Conservation (phyloP, 225 moss, liverwort and hornwort genomes). For the Ulota crispa region DNA sequence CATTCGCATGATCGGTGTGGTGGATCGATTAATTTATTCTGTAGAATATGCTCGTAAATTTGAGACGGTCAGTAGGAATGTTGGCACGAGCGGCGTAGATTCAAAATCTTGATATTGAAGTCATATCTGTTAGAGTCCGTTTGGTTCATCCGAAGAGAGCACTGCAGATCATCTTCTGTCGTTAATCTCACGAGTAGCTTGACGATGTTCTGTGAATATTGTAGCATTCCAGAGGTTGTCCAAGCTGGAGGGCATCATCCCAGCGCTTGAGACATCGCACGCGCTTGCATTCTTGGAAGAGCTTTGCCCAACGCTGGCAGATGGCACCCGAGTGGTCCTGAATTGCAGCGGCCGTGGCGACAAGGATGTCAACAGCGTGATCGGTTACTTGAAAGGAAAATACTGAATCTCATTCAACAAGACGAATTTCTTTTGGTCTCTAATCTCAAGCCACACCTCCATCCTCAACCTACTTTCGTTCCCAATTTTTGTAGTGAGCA, state of each 20-base stretch:
- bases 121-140: not conserved
- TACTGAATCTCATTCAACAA: conserved; percentile 12
- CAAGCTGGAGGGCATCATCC: conserved; percentile 93
- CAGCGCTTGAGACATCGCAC: conserved; percentile 93
- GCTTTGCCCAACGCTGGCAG: conserved; percentile 79
- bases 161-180: not conserved
- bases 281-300: conserved; percentile 81
- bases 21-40: not conserved
- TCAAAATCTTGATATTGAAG: not conserved
- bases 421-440: not conserved
- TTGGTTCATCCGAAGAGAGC: not conserved
- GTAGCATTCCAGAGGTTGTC: conserved; percentile 83
- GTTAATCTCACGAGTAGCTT: not conserved
- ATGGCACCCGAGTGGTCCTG: conserved; percentile 74
- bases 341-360: conserved; percentile 96
- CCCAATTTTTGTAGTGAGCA: conserved; percentile 29
- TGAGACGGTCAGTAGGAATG: conserved; percentile 9
- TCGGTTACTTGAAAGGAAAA: conserved; percentile 64
- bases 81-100: not conserved
- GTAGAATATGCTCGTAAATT: not conserved
- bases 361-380: conserved; percentile 91
- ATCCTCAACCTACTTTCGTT: not conserved
- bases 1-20: not conserved
- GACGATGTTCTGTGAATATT: conserved; percentile 14
- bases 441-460: not conserved